A percentile compares a stretch with the other conserved stretches of the same genome.
Evolutionary conservation across 2,329 filamentous ascomycete genomes (phyloP).

Genomic region (Tolypocladium capitatum): DNA sequence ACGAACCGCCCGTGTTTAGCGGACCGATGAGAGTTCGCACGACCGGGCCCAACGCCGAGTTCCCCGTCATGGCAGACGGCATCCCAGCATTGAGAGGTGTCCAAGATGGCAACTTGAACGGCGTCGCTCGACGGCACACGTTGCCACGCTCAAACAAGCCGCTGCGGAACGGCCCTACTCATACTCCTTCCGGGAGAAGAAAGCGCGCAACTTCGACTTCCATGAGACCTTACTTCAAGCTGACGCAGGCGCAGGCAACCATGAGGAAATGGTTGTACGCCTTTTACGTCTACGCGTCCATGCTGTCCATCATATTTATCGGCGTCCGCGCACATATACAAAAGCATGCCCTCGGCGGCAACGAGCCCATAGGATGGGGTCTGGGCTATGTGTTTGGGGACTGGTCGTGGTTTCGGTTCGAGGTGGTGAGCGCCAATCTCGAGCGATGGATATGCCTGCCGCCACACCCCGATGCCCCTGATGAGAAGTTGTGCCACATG

Average conservation of each 20-base stretch:
- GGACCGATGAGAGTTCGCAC: slow-evolving; percentile 16
- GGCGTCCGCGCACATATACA: slow-evolving; percentile 61
- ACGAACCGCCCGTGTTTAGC: slow-evolving; percentile 8
- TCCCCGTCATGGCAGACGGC: slow-evolving; percentile 5
- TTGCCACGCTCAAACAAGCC: slow-evolving; percentile 29
- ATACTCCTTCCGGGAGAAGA: slow-evolving; percentile 50
- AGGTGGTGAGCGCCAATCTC: slow-evolving; percentile 54
- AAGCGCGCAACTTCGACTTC: slow-evolving; percentile 52
- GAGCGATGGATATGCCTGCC: slow-evolving; percentile 68
- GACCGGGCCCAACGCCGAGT: slow-evolving; percentile 10
- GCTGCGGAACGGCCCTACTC: slow-evolving; percentile 26
- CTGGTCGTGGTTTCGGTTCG: slow-evolving; percentile 54
- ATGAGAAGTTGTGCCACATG: slow-evolving; percentile 27
- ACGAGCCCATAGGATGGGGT: slow-evolving; percentile 87
- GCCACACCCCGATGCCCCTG: slow-evolving; percentile 16
- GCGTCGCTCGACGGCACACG: slow-evolving; percentile 32
- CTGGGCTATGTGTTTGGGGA: slow-evolving; percentile 81
- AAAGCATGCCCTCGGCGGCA: slow-evolving; percentile 49
- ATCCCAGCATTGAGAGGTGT: slow-evolving; percentile 7
- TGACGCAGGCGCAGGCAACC: slow-evolving; percentile 67
- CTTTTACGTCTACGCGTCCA: slow-evolving; percentile 57
- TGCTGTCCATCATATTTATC: slow-evolving; percentile 52
- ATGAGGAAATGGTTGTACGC: slow-evolving; percentile 77
- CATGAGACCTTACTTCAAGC: slow-evolving; percentile 60
- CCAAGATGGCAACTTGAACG: slow-evolving; percentile 7